Conservation (phyloP, 73 alveolate genomes). For the Paramecium tetraurelia region DNA sequence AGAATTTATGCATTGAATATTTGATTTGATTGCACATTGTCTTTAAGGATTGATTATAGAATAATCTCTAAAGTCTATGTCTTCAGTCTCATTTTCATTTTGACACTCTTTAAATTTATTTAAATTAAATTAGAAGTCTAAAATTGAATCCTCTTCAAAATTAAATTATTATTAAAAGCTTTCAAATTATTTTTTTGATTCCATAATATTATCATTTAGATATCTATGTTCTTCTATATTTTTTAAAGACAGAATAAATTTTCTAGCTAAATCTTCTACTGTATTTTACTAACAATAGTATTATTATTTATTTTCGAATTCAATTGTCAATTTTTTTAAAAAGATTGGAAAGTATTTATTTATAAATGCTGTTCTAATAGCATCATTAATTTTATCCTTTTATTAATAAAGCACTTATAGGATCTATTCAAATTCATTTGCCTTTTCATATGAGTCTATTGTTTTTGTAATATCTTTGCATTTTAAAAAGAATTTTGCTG, state of each 20-base stretch:
- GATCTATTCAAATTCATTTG: constrained; percentile 57
- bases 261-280: constrained; percentile 28
- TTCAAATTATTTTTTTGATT: neutral
- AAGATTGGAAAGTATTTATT: constrained; percentile 78
- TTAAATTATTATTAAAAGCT: too few species aligned
- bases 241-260: constrained; percentile 55
- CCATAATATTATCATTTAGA: neutral
- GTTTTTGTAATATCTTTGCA: constrained; percentile 45
- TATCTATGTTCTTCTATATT: constrained; percentile 36
- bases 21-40: neutral
- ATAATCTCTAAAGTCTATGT: neutral
- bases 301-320: neutral
- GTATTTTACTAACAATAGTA: neutral
- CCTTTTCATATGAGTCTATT: constrained; percentile 45
- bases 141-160: neutral
- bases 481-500: constrained; percentile 53
- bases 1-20: constrained; percentile 47
- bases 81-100: neutral
- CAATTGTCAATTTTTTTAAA: constrained; percentile 53
- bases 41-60: neutral
- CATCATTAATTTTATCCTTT: constrained; percentile 68
- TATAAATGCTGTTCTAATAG: constrained; percentile 62
- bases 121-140: too few species aligned
- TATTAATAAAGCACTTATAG: constrained; percentile 62
- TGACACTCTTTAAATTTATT: neutral